Evolutionary conservation across 2,329 filamentous ascomycete species (phyloP), one percentile per base, ranked within the genome.

Genomic region (Pestalotiopsis sp.): DNA sequence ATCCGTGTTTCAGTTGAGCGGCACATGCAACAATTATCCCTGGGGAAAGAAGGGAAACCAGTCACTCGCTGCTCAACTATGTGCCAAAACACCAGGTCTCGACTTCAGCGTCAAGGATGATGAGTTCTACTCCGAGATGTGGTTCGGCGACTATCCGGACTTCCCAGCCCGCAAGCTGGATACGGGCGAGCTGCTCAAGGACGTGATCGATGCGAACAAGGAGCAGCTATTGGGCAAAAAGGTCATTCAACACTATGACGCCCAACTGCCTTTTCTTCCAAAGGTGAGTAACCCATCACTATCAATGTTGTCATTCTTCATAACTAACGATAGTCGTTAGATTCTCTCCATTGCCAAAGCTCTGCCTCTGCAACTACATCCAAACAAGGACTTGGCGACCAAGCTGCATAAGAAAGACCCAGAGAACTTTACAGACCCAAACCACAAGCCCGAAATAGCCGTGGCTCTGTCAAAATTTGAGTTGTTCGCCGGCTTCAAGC

Each of bases 371-470:
- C 92, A 94, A 75, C 85, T 94, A 14, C 92, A 94, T 70, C 92
- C 91, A 39, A 87, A 94, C 80, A 92, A 91, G 74, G 81, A 86
- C 0, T 84, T 94, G 1, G 86, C 92, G 0, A 79, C 84, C 9
- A 84, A 89, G 72, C 83, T 94, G 2, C 90, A 94, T 78, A 76
- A 84, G 66, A 77, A 88, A 70, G 84, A 93, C 66, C 91, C 91
- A 0, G 78, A 87, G 2, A 85, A 88, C 67, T 94, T 92, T 76
- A 87, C 86, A 1, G 91, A 94, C 71, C 81, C 86, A 2, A 94
- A 94, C 76, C 91, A 94, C 82, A 94, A 94, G 79, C 92, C 92
- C 1, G 92, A 94, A 75, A 94, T 94, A 65, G 91, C 92, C 0
- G 81, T 94, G 1, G 91, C 92, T 0, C 79, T 94, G 1, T 84